A percentile compares a stretch with the other conserved stretches of the same genome.
Conservation (phyloP, 108 stramenopile genomes). For the Discostella pseudostelligera region DNA sequence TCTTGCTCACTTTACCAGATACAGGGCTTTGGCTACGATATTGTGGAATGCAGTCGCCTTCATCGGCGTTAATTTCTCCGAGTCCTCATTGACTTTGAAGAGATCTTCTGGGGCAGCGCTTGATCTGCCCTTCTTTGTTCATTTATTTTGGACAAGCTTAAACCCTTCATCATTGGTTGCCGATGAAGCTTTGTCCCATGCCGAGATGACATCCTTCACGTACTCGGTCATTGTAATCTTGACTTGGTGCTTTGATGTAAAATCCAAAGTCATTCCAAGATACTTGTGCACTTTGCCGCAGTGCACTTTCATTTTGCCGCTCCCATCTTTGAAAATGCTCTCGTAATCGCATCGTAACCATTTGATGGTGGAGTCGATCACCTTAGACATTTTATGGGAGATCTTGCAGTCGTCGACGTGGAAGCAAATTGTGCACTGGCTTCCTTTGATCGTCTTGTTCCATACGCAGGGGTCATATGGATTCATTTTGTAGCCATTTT, state of each 20-base stretch:
- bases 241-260: conserved; percentile 12
- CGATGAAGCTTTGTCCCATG: neutral
- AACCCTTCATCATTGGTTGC: neutral
- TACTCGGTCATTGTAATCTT: conserved; percentile 40
- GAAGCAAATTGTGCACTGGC: neutral
- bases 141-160: neutral
- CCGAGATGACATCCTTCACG: conserved; percentile 24
- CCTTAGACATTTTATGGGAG: too few species aligned
- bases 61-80: neutral
- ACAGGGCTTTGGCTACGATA: conserved; percentile 34
- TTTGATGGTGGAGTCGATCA: neutral
- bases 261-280: conserved; percentile 54
- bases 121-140: conserved; percentile 1
- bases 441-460: conserved; percentile 17
- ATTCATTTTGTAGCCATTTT: conserved; percentile 4
- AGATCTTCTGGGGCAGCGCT: conserved; percentile 1
- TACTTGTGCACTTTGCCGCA: conserved; percentile 45
- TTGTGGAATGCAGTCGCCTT: conserved; percentile 11
- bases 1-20: conserved; percentile 34
- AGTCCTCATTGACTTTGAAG: conserved; percentile 11
- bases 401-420: neutral
- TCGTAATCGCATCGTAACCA: neutral
- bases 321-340: neutral
- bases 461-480: conserved; percentile 17
- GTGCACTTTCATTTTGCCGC: conserved; percentile 9